phyloP scores from a whole-genome alignment of 139 green algal genomes.

The Chlamydomonas eustigma region DNA sequence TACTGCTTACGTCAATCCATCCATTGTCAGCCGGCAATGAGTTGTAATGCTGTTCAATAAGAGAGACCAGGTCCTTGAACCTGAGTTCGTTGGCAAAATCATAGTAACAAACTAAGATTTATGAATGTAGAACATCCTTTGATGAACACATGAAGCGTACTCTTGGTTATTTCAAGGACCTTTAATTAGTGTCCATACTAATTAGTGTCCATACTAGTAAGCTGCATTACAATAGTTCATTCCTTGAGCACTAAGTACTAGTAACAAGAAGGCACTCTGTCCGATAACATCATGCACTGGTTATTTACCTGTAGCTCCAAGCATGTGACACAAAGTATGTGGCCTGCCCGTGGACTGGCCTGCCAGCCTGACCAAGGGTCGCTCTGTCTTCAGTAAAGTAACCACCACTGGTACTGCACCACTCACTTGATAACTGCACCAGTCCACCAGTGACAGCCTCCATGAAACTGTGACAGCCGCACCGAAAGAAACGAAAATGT shows the following conservation, averaged over 20 bases:
- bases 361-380: neutral
- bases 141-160: no score
- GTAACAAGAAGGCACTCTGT: no score
- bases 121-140: no score
- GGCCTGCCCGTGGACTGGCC: neutral
- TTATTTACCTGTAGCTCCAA: slow-evolving; percentile 4
- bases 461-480: neutral
- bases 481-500: no score
- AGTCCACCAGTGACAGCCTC: neutral
- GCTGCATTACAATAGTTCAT: no score
- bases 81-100: no score
- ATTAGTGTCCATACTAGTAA: no score
- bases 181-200: no score
- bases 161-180: no score
- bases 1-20: slow-evolving; percentile 2
- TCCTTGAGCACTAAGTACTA: no score
- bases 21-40: neutral
- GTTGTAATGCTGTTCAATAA: slow-evolving; percentile 9
- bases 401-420: neutral
- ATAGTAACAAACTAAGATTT: no score
- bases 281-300: no score
- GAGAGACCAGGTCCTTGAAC: slow-evolving; percentile 13
- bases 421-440: neutral
- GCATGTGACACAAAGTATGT: slow-evolving; percentile 14
- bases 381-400: slow-evolving; percentile 6